Conservation (phyloP, 2,329 filamentous ascomycete genomes). For the Phoma sp. region DNA sequence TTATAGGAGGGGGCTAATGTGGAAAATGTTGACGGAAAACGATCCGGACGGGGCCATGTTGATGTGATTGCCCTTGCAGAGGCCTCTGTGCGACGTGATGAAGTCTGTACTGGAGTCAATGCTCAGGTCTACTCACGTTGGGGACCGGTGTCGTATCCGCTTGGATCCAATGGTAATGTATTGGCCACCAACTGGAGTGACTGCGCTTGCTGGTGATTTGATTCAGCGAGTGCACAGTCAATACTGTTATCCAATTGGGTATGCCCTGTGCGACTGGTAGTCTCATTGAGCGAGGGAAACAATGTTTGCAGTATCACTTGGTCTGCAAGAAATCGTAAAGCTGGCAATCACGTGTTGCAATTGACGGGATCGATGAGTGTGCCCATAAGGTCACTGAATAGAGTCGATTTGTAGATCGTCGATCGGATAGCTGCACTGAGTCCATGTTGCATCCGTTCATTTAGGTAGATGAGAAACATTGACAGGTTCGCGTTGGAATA, state of each 20-base stretch:
- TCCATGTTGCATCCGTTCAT: slow-evolving; percentile 4
- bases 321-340: not conserved
- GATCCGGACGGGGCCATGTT: not conserved
- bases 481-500: not conserved
- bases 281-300: not conserved
- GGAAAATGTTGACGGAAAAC: not conserved
- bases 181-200: not conserved
- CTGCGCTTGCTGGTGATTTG: not conserved
- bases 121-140: not conserved
- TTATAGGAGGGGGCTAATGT: slow-evolving; percentile 12
- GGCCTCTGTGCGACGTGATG: slow-evolving; percentile 16
- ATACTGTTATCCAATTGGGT: not conserved
- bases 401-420: not conserved
- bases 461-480: not conserved
- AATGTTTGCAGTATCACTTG: not conserved
- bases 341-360: slow-evolving; percentile 21
- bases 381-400: too few species aligned
- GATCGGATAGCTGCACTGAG: not conserved
- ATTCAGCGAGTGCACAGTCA: not conserved
- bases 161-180: not conserved
- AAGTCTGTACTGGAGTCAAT: not conserved
- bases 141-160: not conserved
- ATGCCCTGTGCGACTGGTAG: not conserved
- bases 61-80: slow-evolving; percentile 18
- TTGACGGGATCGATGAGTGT: not conserved